Evolutionary conservation across 495 filamentous ascomycete species (phyloP), one percentile per base, ranked within the genome.

Genomic region (Penicillium salamii): DNA sequence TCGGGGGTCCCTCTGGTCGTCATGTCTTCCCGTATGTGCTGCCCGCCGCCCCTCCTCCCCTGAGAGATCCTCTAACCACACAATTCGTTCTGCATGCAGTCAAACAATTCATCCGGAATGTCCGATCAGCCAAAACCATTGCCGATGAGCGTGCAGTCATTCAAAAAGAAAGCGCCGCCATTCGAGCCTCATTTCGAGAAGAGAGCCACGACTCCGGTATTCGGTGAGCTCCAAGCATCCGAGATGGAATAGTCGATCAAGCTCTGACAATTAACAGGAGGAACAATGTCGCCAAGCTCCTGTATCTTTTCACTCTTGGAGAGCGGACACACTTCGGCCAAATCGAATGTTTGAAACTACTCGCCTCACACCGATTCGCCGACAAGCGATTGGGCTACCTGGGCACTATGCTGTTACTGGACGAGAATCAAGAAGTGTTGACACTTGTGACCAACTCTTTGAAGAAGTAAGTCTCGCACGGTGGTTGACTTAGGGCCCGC

Each of bases 51-150:
- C 54, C 55, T 55, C 53, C 50, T 62, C 67, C 62, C 61, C 67
- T 62, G 63, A 70, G 59, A 52, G 63, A 52, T 46, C 23, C 44
- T 51, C 61, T 58, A 55, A 50, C 51, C 42, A 37, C 36, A 26
- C 46, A 32, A 33, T 12, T 5, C 53, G 36, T 42, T 37, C 29
- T 29, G 14, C 39, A 31, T 50, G 54, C 59, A 97, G 92, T 98
- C 68, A 98, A 98, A 75, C 92, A 97, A 78, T 98, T 98, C 75
- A 98, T 98, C 72, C 90, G 93, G 65, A 96, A 96, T 76, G 93
- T 98, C 56, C 89, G 93, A 62, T 91, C 92, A 36, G 89, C 93
- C 43, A 98, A 98, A 79, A 98, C 93, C 24, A 93, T 98, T 63
- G 95, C 95, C 62, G 93, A 98, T 70, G 93, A 98, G 77, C 84